These are phyloP conservation scores for Claviceps digitariae DNA, from an alignment of 2,329 filamentous ascomycete genomes.

Conservation along the genomic window DNA sequence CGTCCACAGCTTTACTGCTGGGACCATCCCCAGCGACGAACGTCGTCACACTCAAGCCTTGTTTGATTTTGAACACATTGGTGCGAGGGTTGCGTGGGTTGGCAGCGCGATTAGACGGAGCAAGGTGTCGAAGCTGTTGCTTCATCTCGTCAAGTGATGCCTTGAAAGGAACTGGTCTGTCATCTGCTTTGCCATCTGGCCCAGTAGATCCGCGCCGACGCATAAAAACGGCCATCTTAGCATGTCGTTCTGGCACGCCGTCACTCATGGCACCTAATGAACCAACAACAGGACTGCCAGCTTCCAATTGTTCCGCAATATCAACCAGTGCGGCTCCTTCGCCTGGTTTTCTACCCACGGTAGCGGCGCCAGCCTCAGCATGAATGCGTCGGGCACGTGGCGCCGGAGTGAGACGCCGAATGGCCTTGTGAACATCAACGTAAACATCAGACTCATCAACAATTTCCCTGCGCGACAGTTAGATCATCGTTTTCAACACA, in stretches of 20 bases:
- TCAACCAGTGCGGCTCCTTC: constrained; percentile 20
- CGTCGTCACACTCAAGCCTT: constrained; percentile 16
- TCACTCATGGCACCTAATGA: constrained; percentile 27
- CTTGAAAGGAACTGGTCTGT: constrained; percentile 37
- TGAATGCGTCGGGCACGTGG: constrained; percentile 54
- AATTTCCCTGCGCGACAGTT: constrained; percentile 56
- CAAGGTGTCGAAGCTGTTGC: constrained; percentile 46
- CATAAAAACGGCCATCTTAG: constrained; percentile 43
- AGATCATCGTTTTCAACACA: constrained; percentile 2
- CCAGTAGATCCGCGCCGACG: constrained; percentile 44
- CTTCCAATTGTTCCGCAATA: constrained; percentile 29
- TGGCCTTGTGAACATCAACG: constrained; percentile 95
- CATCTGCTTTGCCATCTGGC: constrained; percentile 36
- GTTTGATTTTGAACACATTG: constrained; percentile 55
- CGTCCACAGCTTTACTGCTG: constrained; percentile 5
- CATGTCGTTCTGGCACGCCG: constrained; percentile 28
- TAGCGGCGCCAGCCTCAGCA: constrained; percentile 18
- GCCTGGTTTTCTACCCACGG: constrained; percentile 17
- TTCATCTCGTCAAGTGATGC: constrained; percentile 49
- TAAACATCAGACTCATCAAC: constrained; percentile 98
- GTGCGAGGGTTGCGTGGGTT: constrained; percentile 47
- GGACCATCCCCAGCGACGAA: constrained; percentile 2
- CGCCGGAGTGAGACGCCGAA: constrained; percentile 73
- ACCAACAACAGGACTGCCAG: constrained; percentile 15
- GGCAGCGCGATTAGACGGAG: constrained; percentile 52